phyloP scores from a whole-genome alignment of 2,329 filamentous ascomycete genomes.

The Rutstroemia sp. region DNA sequence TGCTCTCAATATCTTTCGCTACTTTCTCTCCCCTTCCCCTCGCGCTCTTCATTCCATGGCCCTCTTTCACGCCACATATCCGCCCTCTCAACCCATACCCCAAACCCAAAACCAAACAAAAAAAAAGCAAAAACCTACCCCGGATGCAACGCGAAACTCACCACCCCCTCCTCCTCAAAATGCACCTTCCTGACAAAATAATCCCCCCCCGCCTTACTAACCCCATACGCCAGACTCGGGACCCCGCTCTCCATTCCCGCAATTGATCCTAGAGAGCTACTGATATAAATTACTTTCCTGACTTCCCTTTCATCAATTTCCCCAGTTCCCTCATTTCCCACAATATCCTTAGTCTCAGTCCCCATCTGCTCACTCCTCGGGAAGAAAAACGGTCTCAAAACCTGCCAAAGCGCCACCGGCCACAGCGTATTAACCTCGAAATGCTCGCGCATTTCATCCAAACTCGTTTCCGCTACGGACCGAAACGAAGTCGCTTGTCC shows the following conservation, averaged over 20 bases:
- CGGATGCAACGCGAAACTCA: constrained; percentile 27
- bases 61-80: background rate
- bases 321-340: too few relatives aligned
- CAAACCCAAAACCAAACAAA: background rate
- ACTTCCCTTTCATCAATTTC: too few relatives aligned
- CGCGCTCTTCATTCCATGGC: too few relatives aligned
- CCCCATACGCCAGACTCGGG: constrained; percentile 33
- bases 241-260: constrained; percentile 10
- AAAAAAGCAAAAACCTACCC: constrained; percentile 15
- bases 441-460: constrained; percentile 32
- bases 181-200: constrained; percentile 32
- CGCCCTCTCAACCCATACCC: background rate
- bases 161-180: constrained; percentile 32
- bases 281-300: constrained; percentile 35
- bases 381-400: background rate
- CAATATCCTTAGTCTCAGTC: too few relatives aligned
- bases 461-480: constrained; percentile 24
- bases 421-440: constrained; percentile 39
- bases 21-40: too few relatives aligned
- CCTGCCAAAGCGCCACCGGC: constrained; percentile 37
- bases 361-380: too few relatives aligned
- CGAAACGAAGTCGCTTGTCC: constrained; percentile 32
- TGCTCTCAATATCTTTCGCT: background rate
- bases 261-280: constrained; percentile 23
- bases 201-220: constrained; percentile 35